phyloP scores from a whole-genome alignment of 192 early-diverging fungal genomes.

The Backusella parvicylindrica region DNA sequence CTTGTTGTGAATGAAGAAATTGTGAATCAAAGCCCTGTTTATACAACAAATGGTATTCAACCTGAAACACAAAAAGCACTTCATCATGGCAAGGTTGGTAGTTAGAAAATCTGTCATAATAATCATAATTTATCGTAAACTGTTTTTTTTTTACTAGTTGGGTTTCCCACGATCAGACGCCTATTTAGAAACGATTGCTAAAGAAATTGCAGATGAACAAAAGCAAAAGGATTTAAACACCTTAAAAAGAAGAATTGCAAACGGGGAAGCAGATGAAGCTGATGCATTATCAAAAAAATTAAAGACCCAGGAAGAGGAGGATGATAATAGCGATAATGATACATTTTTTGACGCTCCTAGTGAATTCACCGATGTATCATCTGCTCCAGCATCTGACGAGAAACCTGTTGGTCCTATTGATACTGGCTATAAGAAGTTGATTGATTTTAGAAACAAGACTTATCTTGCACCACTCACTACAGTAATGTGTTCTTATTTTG shows the following conservation, averaged over 20 bases:
- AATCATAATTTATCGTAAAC: no score
- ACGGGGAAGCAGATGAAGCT: background rate
- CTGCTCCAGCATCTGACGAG: background rate
- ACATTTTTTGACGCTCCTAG: background rate
- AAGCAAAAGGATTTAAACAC: slow-evolving; percentile 18
- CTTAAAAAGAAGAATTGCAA: slow-evolving; percentile 11
- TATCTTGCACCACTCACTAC: slow-evolving; percentile 97
- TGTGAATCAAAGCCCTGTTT: slow-evolving; percentile 11
- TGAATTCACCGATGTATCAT: background rate
- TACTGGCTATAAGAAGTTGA: slow-evolving; percentile 7
- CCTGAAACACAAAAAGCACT: slow-evolving; percentile 17
- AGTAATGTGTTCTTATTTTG: no score
- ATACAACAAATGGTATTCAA: slow-evolving; percentile 18
- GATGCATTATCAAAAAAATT: background rate
- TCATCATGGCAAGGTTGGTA: background rate
- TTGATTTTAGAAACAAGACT: slow-evolving; percentile 80
- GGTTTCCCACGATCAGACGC: slow-evolving; percentile 35
- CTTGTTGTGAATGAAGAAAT: slow-evolving; percentile 55
- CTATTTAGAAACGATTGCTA: slow-evolving; percentile 31
- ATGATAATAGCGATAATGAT: background rate
- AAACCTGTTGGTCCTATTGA: slow-evolving; percentile 41
- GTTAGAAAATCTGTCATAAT: background rate
- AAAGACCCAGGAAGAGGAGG: background rate
- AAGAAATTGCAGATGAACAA: slow-evolving; percentile 21
- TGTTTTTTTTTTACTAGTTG: no score